A percentile compares a stretch with the other conserved stretches of the same genome.
Evolutionary conservation across 805 yeast species (phyloP).

Genomic region (Yamadazyma kitorensis): DNA sequence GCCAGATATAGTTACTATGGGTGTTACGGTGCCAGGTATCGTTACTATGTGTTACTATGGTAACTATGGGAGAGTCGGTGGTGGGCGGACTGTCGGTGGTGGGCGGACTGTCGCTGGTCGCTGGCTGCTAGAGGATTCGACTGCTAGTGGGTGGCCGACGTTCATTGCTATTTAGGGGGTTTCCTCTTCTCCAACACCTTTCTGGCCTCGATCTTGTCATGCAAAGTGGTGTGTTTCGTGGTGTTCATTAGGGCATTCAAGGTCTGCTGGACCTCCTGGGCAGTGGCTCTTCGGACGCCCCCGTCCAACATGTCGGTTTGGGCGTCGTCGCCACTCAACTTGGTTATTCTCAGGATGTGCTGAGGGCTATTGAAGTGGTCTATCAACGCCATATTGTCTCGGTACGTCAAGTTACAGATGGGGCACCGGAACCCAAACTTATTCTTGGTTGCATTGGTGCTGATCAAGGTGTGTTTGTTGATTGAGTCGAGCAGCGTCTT

Average conservation of each 20-base stretch:
- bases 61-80: too few relatives aligned
- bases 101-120: too few relatives aligned
- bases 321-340: constrained; percentile 8
- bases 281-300: constrained; percentile 34
- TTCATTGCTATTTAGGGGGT: constrained; percentile 17
- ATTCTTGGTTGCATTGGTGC: constrained; percentile 28
- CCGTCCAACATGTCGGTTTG: constrained; percentile 25
- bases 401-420: constrained; percentile 72
- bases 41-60: too few relatives aligned
- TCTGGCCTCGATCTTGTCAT: constrained; percentile 39
- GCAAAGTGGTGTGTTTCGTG: constrained; percentile 22
- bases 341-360: constrained; percentile 46
- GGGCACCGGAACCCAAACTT: constrained; percentile 87
- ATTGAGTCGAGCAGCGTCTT: constrained; percentile 31
- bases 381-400: constrained; percentile 76
- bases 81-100: too few relatives aligned
- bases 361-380: constrained; percentile 81
- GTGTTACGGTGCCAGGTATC: too few relatives aligned
- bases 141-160: too few relatives aligned
- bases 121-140: too few relatives aligned
- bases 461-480: constrained; percentile 32
- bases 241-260: constrained; percentile 5
- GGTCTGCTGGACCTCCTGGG: constrained; percentile 25
- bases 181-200: constrained; percentile 37
- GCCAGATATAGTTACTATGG: too few relatives aligned